Conservation (phyloP, 768 basidiomycete genomes). For the Mycena sanguinolenta region DNA sequence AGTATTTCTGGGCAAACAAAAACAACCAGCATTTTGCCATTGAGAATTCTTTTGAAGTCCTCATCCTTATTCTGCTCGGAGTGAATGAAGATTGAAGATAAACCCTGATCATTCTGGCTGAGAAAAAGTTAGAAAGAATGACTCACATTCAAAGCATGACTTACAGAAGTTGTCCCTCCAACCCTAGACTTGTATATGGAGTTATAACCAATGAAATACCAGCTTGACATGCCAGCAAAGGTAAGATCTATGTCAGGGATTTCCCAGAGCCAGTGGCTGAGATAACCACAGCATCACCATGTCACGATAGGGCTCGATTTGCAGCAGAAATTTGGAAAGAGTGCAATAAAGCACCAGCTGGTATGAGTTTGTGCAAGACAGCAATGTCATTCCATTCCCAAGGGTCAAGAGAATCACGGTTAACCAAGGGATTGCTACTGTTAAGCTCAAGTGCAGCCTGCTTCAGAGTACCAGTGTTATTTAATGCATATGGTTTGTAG, state of each 20-base stretch:
- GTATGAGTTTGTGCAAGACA: slow-evolving; percentile 12
- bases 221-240: slow-evolving; percentile 36
- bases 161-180: slow-evolving; percentile 37
- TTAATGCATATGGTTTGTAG: no score
- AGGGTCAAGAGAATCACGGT: not conserved
- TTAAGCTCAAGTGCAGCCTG: not conserved
- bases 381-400: not conserved
- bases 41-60: slow-evolving; percentile 27
- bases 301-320: slow-evolving; percentile 33
- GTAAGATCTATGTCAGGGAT: slow-evolving; percentile 38
- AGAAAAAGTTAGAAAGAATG: not conserved
- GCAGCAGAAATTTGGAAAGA: slow-evolving; percentile 37
- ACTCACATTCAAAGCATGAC: no score
- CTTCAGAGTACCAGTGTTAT: not conserved
- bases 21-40: slow-evolving; percentile 31
- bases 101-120: slow-evolving; percentile 6
- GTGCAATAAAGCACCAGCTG: not conserved
- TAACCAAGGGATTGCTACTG: no score
- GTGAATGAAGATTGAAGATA: slow-evolving; percentile 27
- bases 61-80: slow-evolving; percentile 23
- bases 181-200: slow-evolving; percentile 42
- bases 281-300: slow-evolving; percentile 36
- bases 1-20: slow-evolving; percentile 44
- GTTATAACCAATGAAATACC: slow-evolving; percentile 40
- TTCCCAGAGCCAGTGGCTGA: slow-evolving; percentile 42